phyloP scores from a whole-genome alignment of 2,329 filamentous ascomycete genomes.

The Hymenoscyphus fraxineus region DNA sequence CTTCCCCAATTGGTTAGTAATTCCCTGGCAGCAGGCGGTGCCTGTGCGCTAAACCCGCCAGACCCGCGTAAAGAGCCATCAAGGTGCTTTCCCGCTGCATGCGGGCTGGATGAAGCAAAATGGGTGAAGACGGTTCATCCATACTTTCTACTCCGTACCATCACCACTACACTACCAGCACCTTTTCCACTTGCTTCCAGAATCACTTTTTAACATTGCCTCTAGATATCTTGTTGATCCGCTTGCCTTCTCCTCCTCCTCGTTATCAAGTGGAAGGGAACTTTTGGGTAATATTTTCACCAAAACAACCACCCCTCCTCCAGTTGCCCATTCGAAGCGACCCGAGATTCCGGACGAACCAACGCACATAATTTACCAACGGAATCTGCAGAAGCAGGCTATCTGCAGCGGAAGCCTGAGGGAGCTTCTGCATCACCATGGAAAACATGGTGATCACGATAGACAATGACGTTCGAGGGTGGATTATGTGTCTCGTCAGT shows the following conservation, averaged over 20 bases:
- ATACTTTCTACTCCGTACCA: neutral
- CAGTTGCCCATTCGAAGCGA: neutral
- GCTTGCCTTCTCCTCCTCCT: neutral
- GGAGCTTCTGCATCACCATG: neutral
- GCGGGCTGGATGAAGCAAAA: neutral
- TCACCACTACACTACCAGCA: neutral
- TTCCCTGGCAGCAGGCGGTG: neutral
- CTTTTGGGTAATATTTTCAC: neutral
- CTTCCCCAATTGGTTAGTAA: neutral
- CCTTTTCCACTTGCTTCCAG: neutral
- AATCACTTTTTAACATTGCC: neutral
- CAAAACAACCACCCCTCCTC: neutral
- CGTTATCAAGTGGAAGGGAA: neutral
- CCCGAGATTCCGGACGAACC: neutral
- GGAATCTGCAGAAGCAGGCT: neutral
- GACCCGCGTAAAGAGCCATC: neutral
- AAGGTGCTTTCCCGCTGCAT: constrained; percentile 4
- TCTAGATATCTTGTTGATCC: neutral
- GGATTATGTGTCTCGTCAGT: constrained; percentile 88
- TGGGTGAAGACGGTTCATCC: neutral
- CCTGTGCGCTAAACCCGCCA: neutral
- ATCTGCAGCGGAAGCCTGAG: neutral
- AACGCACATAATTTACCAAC: neutral
- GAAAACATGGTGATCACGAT: neutral
- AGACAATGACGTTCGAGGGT: constrained; percentile 79